Evolutionary conservation across 31 red algal genomes (phyloP), one percentile per base, ranked within the genome.

Genomic region (Porphyra umbilicalis): DNA sequence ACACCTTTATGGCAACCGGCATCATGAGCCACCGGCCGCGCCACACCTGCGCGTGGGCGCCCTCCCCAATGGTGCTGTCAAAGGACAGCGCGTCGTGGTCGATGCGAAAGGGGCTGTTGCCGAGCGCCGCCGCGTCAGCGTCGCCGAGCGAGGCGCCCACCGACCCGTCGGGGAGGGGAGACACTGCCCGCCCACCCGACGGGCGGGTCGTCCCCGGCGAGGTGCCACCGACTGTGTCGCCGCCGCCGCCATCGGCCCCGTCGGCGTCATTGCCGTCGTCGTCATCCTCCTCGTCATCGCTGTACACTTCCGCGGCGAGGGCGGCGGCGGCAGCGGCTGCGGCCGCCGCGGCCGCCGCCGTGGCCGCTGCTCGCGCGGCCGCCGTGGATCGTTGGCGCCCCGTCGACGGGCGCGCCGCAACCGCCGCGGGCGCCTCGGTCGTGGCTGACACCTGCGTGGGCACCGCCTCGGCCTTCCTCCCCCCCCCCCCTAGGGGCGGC

Each of bases 1-100:
- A 86, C 11, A 91, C 85, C 84, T 97, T 97, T 15, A 97, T 86
- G 18, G 95, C 95, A 34, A 97, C 95, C 6, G 91, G 91, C 80
- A 87, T 85, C 85, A 89, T 85, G 39, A 97, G 81, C 92, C 89
- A 97, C 80, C 82, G 83, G 77, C 91, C 95, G 6, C 38, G 67
- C 76, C 85, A 97, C 42, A 97, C 95, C 14, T 86, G 85, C 32
- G 91, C 91, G 85, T 89, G 87, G 15, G 89, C 83, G 30, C 95
- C 95, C 30, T 90, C 80, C 10, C 95, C 95, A 75, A 97, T 85
- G 30, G 82, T 91, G 31, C 83, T 67, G 20, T 83, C 90, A 15
- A 97, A 79, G 32, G 79, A 33, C 20, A 97, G 84, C 32, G 84
- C 75, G 31, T 90, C 89, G 77, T 88, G 87, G 75, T 88, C 85